These are phyloP conservation scores for Hyphopichia khmerensis DNA, from an alignment of 1,139 yeast genomes.

Conservation along the genomic window DNA sequence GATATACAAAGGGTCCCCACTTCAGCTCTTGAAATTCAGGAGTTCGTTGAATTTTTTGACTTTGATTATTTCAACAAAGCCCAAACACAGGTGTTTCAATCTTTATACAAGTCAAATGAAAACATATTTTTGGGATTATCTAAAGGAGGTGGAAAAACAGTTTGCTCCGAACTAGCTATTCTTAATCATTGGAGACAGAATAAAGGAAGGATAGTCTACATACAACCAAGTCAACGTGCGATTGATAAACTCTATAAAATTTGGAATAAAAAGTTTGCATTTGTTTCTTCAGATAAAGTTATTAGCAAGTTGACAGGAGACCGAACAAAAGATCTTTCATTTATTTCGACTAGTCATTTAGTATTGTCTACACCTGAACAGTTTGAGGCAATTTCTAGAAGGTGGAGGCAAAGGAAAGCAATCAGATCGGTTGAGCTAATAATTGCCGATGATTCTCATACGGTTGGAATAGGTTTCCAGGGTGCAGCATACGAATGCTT, in stretches of 20 bases:
- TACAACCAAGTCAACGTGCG: slow-evolving; percentile 59
- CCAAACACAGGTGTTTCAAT: slow-evolving; percentile 68
- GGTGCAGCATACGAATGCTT: slow-evolving; percentile 71
- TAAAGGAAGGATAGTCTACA: slow-evolving; percentile 64
- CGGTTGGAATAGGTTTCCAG: slow-evolving; percentile 51
- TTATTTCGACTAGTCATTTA: slow-evolving; percentile 60
- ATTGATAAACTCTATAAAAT: slow-evolving; percentile 43
- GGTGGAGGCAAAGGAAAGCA: slow-evolving; percentile 79
- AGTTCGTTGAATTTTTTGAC: slow-evolving; percentile 44
- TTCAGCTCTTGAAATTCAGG: slow-evolving; percentile 45
- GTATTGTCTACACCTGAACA: slow-evolving; percentile 79
- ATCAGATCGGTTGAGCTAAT: slow-evolving; percentile 67
- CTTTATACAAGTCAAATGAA: slow-evolving; percentile 58
- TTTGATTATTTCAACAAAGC: slow-evolving; percentile 61
- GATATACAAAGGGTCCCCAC: slow-evolving; percentile 52
- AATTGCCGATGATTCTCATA: slow-evolving; percentile 77
- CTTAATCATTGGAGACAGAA: slow-evolving; percentile 67
- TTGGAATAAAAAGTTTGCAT: slow-evolving; percentile 54
- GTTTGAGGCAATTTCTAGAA: slow-evolving; percentile 67
- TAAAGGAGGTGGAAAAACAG: slow-evolving; percentile 76
- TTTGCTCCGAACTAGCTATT: slow-evolving; percentile 70
- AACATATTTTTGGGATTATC: slow-evolving; percentile 67
- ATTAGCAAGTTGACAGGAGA: slow-evolving; percentile 68
- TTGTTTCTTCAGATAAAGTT: slow-evolving; percentile 40
- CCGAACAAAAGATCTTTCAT: slow-evolving; percentile 48